These are phyloP conservation scores for Fusarium proliferatum DNA, from an alignment of 2,329 filamentous ascomycete genomes.

Conservation along the genomic window DNA sequence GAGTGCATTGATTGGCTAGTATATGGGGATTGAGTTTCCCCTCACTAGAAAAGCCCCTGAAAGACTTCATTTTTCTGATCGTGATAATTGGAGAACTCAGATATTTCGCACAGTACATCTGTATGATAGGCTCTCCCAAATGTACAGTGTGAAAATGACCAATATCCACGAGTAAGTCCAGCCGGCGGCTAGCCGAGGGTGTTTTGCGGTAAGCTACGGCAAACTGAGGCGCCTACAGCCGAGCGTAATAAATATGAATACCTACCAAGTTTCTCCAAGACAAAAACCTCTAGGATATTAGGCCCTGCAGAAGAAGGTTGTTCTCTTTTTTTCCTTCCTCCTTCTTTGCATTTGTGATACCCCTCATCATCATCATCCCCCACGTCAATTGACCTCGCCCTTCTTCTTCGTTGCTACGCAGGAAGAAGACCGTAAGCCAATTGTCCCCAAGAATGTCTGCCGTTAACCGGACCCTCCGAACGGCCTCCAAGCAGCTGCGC, in stretches of 20 bases:
- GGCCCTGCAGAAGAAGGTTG: slow-evolving; percentile 24
- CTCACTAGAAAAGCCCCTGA: slow-evolving; percentile 13
- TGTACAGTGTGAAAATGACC: slow-evolving; percentile 6
- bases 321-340: background rate
- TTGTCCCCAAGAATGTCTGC: slow-evolving; percentile 58
- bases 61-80: background rate
- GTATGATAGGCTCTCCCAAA: fast-evolving
- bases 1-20: slow-evolving; percentile 17
- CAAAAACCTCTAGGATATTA: slow-evolving; percentile 18
- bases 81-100: background rate
- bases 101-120: background rate
- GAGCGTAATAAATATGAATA: slow-evolving; percentile 42
- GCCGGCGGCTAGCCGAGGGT: slow-evolving; percentile 45
- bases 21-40: background rate
- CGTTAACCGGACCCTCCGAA: slow-evolving; percentile 65
- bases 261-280: slow-evolving; percentile 29
- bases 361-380: slow-evolving; percentile 4
- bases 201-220: slow-evolving; percentile 42
- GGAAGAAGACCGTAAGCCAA: slow-evolving; percentile 18
- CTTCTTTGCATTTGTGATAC: slow-evolving; percentile 30
- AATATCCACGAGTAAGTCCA: background rate
- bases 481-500: slow-evolving; percentile 65
- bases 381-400: slow-evolving; percentile 19
- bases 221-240: slow-evolving; percentile 39
- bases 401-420: slow-evolving; percentile 23